Conservation (phyloP, 108 stramenopile genomes). For the Seminavis robusta region DNA sequence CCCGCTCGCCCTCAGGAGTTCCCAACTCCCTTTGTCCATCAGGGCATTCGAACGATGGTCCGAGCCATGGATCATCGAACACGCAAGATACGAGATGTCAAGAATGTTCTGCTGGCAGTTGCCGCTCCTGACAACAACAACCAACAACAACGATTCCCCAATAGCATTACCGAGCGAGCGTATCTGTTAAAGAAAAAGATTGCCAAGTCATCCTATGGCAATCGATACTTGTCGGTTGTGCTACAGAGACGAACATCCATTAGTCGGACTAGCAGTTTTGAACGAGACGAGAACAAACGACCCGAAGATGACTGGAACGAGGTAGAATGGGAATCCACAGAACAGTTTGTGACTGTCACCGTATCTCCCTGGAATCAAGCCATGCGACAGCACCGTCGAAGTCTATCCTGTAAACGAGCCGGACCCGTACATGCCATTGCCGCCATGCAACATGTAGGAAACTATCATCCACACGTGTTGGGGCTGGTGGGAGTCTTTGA, state of each 20-base stretch:
- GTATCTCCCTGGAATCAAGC: slow-evolving; percentile 59
- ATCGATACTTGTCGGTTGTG: slow-evolving; percentile 56
- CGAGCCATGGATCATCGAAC: slow-evolving; percentile 52
- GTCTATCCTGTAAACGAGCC: slow-evolving; percentile 67
- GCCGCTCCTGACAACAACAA: slow-evolving; percentile 18
- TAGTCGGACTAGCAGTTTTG: not conserved
- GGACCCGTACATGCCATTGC: slow-evolving; percentile 80
- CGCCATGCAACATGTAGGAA: slow-evolving; percentile 81
- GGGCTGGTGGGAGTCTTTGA: slow-evolving; percentile 76
- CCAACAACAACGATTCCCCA: slow-evolving; percentile 1
- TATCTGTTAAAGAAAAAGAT: slow-evolving; percentile 38
- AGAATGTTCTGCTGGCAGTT: slow-evolving; percentile 31
- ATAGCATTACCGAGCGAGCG: slow-evolving; percentile 18
- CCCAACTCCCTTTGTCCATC: slow-evolving; percentile 61
- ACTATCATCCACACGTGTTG: slow-evolving; percentile 72
- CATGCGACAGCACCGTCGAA: slow-evolving; percentile 46
- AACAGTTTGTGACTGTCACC: slow-evolving; percentile 65
- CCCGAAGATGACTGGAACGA: slow-evolving; percentile 10
- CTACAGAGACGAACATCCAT: too few species aligned
- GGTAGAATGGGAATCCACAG: slow-evolving; percentile 76
- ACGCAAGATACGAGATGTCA: slow-evolving; percentile 26
- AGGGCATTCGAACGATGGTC: slow-evolving; percentile 57
- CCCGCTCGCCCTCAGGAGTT: slow-evolving; percentile 76
- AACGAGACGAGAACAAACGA: not conserved
- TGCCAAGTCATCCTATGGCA: slow-evolving; percentile 60